Percentiles rank a stretch among this genome's conserved stretches.
These are phyloP conservation scores for Isoetes engelmannii DNA, from an alignment of 83 land plant genomes.

Conservation along the genomic window DNA sequence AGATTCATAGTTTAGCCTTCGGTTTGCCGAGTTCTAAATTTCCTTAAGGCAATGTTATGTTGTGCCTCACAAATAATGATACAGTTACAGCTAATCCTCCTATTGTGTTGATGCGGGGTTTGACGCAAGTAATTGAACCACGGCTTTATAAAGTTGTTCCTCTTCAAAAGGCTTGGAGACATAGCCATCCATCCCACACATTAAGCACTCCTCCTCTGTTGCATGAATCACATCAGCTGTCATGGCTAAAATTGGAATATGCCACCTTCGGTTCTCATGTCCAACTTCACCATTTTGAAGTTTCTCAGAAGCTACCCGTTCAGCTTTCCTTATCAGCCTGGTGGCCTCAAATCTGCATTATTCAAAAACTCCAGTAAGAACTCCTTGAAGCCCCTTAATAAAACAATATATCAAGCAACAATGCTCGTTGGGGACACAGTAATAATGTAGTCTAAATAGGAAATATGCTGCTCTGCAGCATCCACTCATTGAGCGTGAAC, in stretches of 20 bases:
- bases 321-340: constrained; percentile 50
- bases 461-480: no score
- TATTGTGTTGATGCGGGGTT: no score
- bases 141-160: constrained; percentile 60
- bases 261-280: constrained; percentile 21
- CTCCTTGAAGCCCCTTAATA: no score
- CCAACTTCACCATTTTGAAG: constrained; percentile 25
- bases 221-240: constrained; percentile 94
- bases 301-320: constrained; percentile 15
- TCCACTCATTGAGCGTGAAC: no score
- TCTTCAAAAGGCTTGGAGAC: constrained; percentile 86
- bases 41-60: no score
- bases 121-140: constrained; percentile 29
- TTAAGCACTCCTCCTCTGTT: constrained; percentile 64
- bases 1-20: no score
- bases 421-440: no score
- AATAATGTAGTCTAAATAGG: no score
- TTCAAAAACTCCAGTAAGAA: neutral
- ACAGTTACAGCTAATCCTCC: no score
- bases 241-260: constrained; percentile 80
- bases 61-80: no score
- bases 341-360: constrained; percentile 87
- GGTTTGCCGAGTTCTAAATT: no score
- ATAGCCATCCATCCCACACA: constrained; percentile 90
- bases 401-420: no score